Evolutionary conservation across 2,329 filamentous ascomycete species (phyloP), one percentile per base, ranked within the genome.

Genomic region (Cercospora zeae-maydis): DNA sequence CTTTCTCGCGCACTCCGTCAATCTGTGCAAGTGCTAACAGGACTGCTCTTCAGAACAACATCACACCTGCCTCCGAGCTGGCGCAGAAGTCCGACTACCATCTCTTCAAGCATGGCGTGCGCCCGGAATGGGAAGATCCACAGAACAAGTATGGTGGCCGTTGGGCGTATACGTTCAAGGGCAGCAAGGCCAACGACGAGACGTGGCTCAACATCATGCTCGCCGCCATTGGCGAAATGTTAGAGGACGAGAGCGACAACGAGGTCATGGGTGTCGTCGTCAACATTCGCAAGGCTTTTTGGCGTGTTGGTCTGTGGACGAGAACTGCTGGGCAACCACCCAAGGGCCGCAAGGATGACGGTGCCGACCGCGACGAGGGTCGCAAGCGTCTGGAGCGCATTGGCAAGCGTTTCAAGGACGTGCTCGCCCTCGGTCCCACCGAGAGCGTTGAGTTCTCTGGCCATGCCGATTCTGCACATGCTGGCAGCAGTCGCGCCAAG

Each of bases 141-240:
- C 92, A 98, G 82, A 99, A 99, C 84, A 99, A 98, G 86, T 92
- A 98, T 78, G 95, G 95, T 72, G 95, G 95, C 80, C 97, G 97
- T 81, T 99, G 95, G 95, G 93, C 93, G 27, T 98, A 96, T 82
- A 89, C 91, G 74, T 97, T 96, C 88, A 96, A 96, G 83, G 92
- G 97, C 72, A 97, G 96, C 86, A 86, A 83, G 70, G 86, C 96
- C 76, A 91, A 93, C 72, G 96, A 99, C 78, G 93, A 99, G 76
- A 96, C 97, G 77, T 99, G 95, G 95, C 87, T 99, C 64, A 91
- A 98, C 78, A 91, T 96, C 67, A 96, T 99, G 88, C 89, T 99
- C 72, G 88, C 90, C 33, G 95, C 93, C 61, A 98, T 99, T 70
- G 95, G 95, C 74, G 96, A 99, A 84, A 98, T 93, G 27, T 89